Evolutionary conservation across 2,329 filamentous ascomycete species (phyloP).

Genomic region (Phaeophleospora eucalypticola): DNA sequence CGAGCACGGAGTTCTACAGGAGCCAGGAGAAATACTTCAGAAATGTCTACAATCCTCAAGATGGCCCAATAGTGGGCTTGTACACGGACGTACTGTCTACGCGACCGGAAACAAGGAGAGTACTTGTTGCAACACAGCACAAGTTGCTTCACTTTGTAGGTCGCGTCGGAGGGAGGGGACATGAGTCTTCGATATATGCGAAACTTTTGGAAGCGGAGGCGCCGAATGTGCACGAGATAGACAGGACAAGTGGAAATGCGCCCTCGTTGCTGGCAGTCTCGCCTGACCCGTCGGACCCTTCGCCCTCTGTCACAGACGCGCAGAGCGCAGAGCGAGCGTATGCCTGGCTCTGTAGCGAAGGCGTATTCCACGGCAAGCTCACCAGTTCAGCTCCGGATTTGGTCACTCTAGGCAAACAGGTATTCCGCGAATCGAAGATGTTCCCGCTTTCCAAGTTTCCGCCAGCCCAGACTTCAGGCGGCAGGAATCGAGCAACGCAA

Average conservation of each 20-base stretch:
- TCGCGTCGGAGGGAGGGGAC: slow-evolving; percentile 64
- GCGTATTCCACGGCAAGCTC: slow-evolving; percentile 82
- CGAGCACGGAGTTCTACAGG: slow-evolving; percentile 88
- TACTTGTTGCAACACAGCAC: slow-evolving; percentile 75
- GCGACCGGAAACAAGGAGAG: slow-evolving; percentile 67
- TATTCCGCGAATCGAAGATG: slow-evolving; percentile 76
- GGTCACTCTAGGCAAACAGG: slow-evolving; percentile 64
- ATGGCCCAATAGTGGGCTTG: slow-evolving; percentile 78
- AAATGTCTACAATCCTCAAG: slow-evolving; percentile 73
- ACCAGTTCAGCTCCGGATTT: slow-evolving; percentile 53
- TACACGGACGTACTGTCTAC: slow-evolving; percentile 73
- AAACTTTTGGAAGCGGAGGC: slow-evolving; percentile 84
- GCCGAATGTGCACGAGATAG: slow-evolving; percentile 69
- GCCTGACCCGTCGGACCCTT: slow-evolving; percentile 60
- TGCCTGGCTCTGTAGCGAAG: slow-evolving; percentile 85
- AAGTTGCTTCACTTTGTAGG: slow-evolving; percentile 78
- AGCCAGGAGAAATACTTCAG: slow-evolving; percentile 92
- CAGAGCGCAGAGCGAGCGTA: slow-evolving; percentile 62
- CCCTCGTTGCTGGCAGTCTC: slow-evolving; percentile 70
- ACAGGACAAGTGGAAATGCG: slow-evolving; percentile 55
- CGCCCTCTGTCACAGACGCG: slow-evolving; percentile 26
- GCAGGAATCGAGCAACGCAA: slow-evolving; percentile 60
- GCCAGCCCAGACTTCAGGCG: slow-evolving; percentile 60
- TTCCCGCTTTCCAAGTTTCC: slow-evolving; percentile 70
- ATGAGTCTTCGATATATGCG: slow-evolving; percentile 81